Conservation (phyloP, 2,329 filamentous ascomycete species). For the Exophiala viscosa region DNA sequence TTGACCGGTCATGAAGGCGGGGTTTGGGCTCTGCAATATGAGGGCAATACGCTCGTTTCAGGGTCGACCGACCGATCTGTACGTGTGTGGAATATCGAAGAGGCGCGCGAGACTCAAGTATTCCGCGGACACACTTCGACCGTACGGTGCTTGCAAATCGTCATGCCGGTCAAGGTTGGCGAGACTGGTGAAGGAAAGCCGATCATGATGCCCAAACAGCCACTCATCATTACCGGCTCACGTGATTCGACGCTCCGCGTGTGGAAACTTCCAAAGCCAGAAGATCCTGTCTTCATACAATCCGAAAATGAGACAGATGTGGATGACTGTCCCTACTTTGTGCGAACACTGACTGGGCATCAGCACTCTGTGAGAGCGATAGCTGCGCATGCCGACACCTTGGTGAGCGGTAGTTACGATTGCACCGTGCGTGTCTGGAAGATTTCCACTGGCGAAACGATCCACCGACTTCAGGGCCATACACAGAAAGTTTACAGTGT, state of each 20-base stretch:
- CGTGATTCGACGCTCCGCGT: slow-evolving; percentile 90
- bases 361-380: slow-evolving; percentile 93
- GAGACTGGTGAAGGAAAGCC: slow-evolving; percentile 66
- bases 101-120: slow-evolving; percentile 85
- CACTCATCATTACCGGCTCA: slow-evolving; percentile 94
- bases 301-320: slow-evolving; percentile 67
- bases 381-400: slow-evolving; percentile 85
- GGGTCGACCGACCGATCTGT: slow-evolving; percentile 95
- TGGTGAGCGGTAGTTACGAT: slow-evolving; percentile 98
- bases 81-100: slow-evolving; percentile 98
- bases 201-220: slow-evolving; percentile 89
- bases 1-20: slow-evolving; percentile 93
- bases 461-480: slow-evolving; percentile 82
- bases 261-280: slow-evolving; percentile 84
- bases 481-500: slow-evolving; percentile 95
- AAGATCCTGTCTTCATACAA: slow-evolving; percentile 74
- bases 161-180: slow-evolving; percentile 78
- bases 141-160: slow-evolving; percentile 89
- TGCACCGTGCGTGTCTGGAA: slow-evolving; percentile 94
- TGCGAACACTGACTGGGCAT: slow-evolving; percentile 81
- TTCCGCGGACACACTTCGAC: slow-evolving; percentile 98
- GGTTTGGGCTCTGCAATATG: slow-evolving; percentile 95
- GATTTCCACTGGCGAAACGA: slow-evolving; percentile 86
- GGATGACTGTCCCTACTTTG: slow-evolving; percentile 88
- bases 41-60: slow-evolving; percentile 91